Base-by-base conservation (phyloP, 108 stramenopile genomes). In the Skeletonema menzelii region DNA sequence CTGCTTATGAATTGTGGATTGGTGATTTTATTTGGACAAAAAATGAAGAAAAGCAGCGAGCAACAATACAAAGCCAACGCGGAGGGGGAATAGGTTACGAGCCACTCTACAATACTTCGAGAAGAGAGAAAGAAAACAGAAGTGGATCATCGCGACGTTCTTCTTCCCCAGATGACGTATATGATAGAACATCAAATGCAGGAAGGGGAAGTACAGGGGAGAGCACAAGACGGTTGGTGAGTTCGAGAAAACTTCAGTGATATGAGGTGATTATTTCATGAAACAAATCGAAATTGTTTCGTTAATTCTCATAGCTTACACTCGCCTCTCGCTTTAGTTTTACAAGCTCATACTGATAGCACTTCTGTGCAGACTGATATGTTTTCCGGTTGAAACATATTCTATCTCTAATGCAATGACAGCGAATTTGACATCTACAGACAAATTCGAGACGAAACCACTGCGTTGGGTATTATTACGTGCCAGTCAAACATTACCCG, bases 201-300 rank as follows among this genome's bases (percentile, higher is more conserved):
- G 75, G 69, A 19, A 73, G 71, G 38, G 79, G 79, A 34, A 80
- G 79, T 69, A 49, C 72, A 28, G 79, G 79, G 37, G 79, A 80
- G 57, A 64, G 68, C 67, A 80, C 72, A 15, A 73, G 79, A 32
- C 64, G 79, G 27, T 63, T 69, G 72, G 79, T 80, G 62, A 56
- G 78, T 38, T 3, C 6, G 8, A 40, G 13, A 2, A 40, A 13
- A 2, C 24, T 22, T 19, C 15, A n/a, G 14, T 42, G 31, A 32
- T 32, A 7, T 32, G 5, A 7, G 31, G 31, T 32, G 37, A 13
- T 38, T 38, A 13, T 38, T 38, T 38, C 37, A 13, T 13, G 37
- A 38, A 38, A 11, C 3, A 15, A 42, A 42, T 42, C n/a, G 15
- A 42, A 7, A 7, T 37, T 37, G 11, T 37, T 37, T 7, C 35